phyloP scores from a whole-genome alignment of 2,329 filamentous ascomycete genomes.

The Colletotrichum sp. region DNA sequence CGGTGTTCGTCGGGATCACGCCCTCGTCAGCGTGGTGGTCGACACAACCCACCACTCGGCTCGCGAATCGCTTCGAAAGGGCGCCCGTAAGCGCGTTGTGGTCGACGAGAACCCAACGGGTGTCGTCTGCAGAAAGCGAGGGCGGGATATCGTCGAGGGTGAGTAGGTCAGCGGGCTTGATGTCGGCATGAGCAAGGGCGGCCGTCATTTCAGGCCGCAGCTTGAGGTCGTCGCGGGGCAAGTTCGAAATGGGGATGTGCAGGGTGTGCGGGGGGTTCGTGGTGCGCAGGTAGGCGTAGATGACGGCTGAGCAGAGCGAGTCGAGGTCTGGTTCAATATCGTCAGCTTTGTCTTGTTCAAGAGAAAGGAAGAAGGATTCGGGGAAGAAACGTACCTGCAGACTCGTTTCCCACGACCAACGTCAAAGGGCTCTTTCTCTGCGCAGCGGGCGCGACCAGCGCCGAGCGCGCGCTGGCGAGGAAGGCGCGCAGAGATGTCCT shows the following conservation, averaged over 20 bases:
- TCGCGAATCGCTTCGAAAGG: conserved; percentile 57
- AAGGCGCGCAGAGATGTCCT: conserved; percentile 53
- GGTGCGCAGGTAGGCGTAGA: conserved; percentile 77
- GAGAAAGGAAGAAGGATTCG: neutral
- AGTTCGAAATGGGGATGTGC: conserved; percentile 76
- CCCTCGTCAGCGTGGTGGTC: conserved; percentile 82
- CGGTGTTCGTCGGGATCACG: conserved; percentile 49
- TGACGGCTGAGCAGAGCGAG: conserved; percentile 75
- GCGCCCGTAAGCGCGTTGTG: conserved; percentile 75
- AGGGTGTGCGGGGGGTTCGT: conserved; percentile 57
- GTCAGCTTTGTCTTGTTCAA: neutral
- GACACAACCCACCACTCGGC: conserved; percentile 67
- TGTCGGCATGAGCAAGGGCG: conserved; percentile 64
- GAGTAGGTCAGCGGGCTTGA: conserved; percentile 66
- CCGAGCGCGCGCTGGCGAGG: conserved; percentile 52
- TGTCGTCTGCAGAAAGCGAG: conserved; percentile 55
- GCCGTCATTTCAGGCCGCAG: conserved; percentile 77
- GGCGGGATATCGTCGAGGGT: conserved; percentile 58
- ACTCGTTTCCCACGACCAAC: conserved; percentile 72
- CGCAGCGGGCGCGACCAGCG: conserved; percentile 47
- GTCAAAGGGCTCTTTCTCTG: conserved; percentile 55
- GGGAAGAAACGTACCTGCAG: conserved; percentile 54
- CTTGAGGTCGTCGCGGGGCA: conserved; percentile 69
- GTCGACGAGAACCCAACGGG: conserved; percentile 77
- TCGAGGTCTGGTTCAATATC: conserved; percentile 69